Evolutionary conservation across 495 filamentous ascomycete genomes (phyloP).

Genomic region (Lineolata rhizophorae): DNA sequence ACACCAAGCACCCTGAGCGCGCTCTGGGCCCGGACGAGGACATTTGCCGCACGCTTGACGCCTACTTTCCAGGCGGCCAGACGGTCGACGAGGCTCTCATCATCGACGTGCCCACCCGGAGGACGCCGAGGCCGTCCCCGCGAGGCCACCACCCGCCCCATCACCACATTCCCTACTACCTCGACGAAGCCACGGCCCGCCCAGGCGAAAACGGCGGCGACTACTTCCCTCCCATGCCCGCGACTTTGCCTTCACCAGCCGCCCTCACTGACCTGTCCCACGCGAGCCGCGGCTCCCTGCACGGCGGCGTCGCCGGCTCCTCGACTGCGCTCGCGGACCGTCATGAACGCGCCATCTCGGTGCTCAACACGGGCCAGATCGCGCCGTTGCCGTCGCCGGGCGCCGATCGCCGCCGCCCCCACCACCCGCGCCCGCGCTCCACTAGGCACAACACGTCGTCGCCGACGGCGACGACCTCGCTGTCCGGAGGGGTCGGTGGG

Average conservation of each 20-base stretch:
- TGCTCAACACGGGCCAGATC: conserved; percentile 57
- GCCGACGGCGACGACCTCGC: too few relatives aligned
- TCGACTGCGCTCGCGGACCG: not conserved
- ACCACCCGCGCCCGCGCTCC: conserved; percentile 23
- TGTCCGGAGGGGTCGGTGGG: too few relatives aligned
- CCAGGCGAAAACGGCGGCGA: conserved; percentile 56
- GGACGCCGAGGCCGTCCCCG: conserved; percentile 71
- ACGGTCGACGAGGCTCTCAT: conserved; percentile 74
- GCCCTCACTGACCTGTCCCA: conserved; percentile 10
- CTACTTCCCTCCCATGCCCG: conserved; percentile 79
- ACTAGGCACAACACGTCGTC: conserved; percentile 58
- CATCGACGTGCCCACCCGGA: conserved; percentile 65
- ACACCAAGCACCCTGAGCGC: conserved; percentile 33
- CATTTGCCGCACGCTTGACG: conserved; percentile 56
- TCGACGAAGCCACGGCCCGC: conserved; percentile 34
- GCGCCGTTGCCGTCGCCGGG: conserved; percentile 75
- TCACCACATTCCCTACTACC: conserved; percentile 39
- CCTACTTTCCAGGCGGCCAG: conserved; percentile 77
- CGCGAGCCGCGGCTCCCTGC: conserved; percentile 13
- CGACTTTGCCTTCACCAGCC: conserved; percentile 22
- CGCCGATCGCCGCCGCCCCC: conserved; percentile 22
- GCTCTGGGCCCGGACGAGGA: conserved; percentile 67
- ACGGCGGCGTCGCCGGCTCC: conserved; percentile 19
- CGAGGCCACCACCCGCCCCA: conserved; percentile 24
- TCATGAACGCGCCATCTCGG: conserved; percentile 36